Conservation (phyloP, 1,284 basidiomycete genomes). For the Tilletiaria anomala region DNA sequence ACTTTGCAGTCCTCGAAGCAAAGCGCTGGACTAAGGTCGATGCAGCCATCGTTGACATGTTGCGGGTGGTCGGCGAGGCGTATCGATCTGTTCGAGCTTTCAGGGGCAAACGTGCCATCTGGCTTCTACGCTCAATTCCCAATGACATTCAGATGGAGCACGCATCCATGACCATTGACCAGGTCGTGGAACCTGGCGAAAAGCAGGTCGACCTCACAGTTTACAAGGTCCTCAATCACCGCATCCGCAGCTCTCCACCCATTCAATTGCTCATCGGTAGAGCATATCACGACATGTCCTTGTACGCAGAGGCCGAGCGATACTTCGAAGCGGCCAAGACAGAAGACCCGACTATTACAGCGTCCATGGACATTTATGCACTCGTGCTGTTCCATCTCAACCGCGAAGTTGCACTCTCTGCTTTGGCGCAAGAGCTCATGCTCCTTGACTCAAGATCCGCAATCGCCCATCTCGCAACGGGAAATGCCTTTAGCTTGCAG, state of each 20-base stretch:
- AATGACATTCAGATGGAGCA: neutral
- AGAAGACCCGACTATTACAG: constrained; percentile 14
- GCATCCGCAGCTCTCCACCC: constrained; percentile 10
- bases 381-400: constrained; percentile 37
- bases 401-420: constrained; percentile 31
- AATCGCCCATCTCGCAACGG: constrained; percentile 27
- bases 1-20: neutral
- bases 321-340: constrained; percentile 14
- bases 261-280: constrained; percentile 24
- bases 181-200: neutral
- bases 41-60: constrained; percentile 9
- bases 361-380: constrained; percentile 31
- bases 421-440: constrained; percentile 25
- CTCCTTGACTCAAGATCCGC: constrained; percentile 18
- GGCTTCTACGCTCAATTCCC: constrained; percentile 4
- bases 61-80: constrained; percentile 20
- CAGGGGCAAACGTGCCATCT: constrained; percentile 14
- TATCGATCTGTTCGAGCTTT: constrained; percentile 22
- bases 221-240: neutral
- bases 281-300: constrained; percentile 23
- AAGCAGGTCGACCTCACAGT: neutral
- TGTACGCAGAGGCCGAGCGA: constrained; percentile 23
- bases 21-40: constrained; percentile 11
- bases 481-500: constrained; percentile 35
- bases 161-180: neutral